These are phyloP conservation scores for Ustilago crameri DNA, from an alignment of 1,284 basidiomycete genomes.

Conservation along the genomic window DNA sequence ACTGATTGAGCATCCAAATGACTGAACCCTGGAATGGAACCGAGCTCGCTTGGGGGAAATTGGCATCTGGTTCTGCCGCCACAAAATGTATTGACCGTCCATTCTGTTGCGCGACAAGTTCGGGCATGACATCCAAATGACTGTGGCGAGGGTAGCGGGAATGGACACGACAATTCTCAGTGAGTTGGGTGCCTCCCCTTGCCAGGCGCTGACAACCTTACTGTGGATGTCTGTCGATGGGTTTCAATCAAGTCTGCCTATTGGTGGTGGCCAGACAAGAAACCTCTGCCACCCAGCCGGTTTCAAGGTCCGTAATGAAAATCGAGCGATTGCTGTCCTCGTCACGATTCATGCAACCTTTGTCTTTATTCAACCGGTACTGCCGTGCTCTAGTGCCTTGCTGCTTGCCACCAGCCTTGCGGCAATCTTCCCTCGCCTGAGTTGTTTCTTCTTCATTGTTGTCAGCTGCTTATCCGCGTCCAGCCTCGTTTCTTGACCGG, in stretches of 20 bases:
- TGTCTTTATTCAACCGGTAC: not conserved
- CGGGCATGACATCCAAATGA: not conserved
- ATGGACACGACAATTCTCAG: too few species aligned
- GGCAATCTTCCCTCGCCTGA: not conserved
- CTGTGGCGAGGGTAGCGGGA: too few species aligned
- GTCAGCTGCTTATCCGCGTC: conserved; percentile 2
- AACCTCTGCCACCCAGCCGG: conserved; percentile 15
- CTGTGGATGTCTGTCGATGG: not conserved
- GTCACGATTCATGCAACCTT: conserved; percentile 31
- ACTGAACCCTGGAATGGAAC: not conserved
- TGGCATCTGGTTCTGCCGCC: not conserved
- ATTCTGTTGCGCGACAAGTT: not conserved
- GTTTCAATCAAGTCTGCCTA: not conserved
- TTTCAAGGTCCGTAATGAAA: conserved; percentile 24
- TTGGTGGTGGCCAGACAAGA: not conserved
- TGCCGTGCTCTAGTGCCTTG: conserved; percentile 3
- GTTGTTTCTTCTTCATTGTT: conserved; percentile 1
- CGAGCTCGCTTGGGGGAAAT: not conserved
- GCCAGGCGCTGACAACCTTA: not conserved
- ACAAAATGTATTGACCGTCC: not conserved
- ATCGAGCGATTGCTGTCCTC: conserved; percentile 2
- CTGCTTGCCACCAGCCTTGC: not conserved
- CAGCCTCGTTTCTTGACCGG: conserved; percentile 3
- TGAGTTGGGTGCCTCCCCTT: too few species aligned
- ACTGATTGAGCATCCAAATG: too few species aligned